phyloP scores from a whole-genome alignment of 208 protist species.

The Tritrichomonas foetus region DNA sequence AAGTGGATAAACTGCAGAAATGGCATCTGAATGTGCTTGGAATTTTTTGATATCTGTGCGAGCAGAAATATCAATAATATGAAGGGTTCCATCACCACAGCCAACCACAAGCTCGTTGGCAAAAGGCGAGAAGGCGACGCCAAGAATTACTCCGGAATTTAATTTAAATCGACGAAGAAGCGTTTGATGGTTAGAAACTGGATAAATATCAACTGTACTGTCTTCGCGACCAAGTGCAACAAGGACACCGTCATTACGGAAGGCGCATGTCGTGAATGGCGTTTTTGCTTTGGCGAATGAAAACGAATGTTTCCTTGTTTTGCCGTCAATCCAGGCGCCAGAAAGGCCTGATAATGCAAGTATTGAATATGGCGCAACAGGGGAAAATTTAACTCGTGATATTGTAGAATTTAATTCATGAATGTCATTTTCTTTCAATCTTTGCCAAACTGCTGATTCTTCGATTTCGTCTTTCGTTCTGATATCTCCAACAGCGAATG shows the following conservation, averaged over 20 bases:
- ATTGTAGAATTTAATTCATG: conserved; percentile 31
- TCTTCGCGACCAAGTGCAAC: neutral
- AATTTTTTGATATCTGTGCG: neutral
- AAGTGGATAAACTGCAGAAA: neutral
- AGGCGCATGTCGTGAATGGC: neutral
- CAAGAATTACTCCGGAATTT: neutral
- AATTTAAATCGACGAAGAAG: neutral
- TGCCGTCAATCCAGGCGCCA: conserved; percentile 29
- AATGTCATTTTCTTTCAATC: neutral
- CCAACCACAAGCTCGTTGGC: neutral
- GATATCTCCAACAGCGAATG: conserved; percentile 1
- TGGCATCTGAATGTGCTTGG: neutral
- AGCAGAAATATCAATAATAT: neutral
- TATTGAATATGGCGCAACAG: neutral
- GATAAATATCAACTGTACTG: conserved; percentile 22
- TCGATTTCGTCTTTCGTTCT: neutral
- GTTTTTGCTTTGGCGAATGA: conserved; percentile 17
- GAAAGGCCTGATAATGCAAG: neutral
- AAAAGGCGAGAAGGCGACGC: neutral
- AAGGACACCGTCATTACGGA: neutral
- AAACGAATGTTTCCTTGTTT: neutral
- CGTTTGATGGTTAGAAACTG: neutral
- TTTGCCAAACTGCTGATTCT: conserved; percentile 14
- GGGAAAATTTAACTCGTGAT: conserved; percentile 1
- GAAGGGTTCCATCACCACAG: neutral